A percentile compares a stretch with the other conserved stretches of the same genome.
Evolutionary conservation across 495 filamentous ascomycete genomes (phyloP).

Genomic region (Xylaria sp.): DNA sequence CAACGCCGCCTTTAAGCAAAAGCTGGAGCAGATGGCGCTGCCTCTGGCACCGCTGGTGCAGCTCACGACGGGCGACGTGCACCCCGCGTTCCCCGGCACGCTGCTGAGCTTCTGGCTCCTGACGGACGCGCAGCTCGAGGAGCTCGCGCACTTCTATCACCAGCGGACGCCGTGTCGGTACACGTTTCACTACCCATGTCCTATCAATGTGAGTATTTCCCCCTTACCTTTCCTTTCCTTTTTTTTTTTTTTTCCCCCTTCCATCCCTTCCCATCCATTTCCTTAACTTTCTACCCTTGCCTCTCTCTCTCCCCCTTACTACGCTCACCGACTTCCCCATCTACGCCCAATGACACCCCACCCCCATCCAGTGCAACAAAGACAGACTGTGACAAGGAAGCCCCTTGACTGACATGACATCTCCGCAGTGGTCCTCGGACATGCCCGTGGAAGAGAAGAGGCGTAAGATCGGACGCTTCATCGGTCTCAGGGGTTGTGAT

Average conservation of each 20-base stretch:
- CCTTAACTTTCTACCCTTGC: too few species aligned
- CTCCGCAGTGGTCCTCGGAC: slow-evolving; percentile 40
- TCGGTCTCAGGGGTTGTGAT: slow-evolving; percentile 70
- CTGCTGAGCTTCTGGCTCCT: slow-evolving; percentile 78
- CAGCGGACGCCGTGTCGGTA: slow-evolving; percentile 65
- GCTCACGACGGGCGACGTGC: slow-evolving; percentile 63
- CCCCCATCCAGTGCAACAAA: not conserved
- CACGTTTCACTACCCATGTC: slow-evolving; percentile 69
- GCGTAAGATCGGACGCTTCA: slow-evolving; percentile 67
- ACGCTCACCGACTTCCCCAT: not conserved
- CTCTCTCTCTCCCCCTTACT: not conserved
- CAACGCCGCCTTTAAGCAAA: slow-evolving; percentile 47
- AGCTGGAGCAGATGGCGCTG: slow-evolving; percentile 56
- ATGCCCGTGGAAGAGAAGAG: slow-evolving; percentile 64
- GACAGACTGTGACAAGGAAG: not conserved
- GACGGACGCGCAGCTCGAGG: slow-evolving; percentile 72
- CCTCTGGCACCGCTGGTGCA: slow-evolving; percentile 64
- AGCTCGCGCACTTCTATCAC: slow-evolving; percentile 76
- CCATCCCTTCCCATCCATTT: not conserved
- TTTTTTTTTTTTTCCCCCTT: slow-evolving; percentile 3
- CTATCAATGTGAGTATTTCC: slow-evolving; percentile 39
- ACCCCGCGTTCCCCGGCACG: slow-evolving; percentile 71
- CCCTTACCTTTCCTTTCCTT: slow-evolving; percentile 8
- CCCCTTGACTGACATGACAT: not conserved
- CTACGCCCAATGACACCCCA: not conserved